Evolutionary conservation across 2,329 filamentous ascomycete species (phyloP).

Genomic region (Colletotrichum sp.): DNA sequence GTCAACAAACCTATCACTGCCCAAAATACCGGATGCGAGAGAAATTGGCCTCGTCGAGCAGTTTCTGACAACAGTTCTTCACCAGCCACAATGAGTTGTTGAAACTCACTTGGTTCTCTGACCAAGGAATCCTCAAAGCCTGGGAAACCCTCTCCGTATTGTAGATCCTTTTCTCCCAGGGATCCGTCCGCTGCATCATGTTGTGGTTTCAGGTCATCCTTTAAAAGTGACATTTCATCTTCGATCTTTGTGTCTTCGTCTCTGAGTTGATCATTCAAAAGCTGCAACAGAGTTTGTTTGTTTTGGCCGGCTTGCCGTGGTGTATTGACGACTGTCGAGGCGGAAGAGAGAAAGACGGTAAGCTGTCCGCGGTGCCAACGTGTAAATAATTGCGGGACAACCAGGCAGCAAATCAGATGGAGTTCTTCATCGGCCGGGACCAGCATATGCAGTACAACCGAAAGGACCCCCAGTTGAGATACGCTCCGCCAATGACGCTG

Average conservation of each 20-base stretch:
- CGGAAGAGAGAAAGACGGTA: not conserved
- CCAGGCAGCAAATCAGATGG: not conserved
- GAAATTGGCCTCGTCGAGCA: not conserved
- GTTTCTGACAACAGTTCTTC: not conserved
- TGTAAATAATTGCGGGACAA: not conserved
- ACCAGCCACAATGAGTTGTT: not conserved
- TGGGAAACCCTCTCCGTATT: not conserved
- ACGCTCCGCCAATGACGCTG: not conserved
- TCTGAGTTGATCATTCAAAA: not conserved
- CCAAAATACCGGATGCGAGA: not conserved
- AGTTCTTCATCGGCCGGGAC: not conserved
- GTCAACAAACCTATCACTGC: not conserved
- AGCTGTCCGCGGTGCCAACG: not conserved
- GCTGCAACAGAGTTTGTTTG: not conserved
- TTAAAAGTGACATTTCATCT: not conserved
- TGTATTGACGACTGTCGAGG: not conserved
- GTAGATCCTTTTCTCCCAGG: not conserved
- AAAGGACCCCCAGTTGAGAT: not conserved
- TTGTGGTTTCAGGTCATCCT: not conserved
- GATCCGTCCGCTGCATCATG: not conserved
- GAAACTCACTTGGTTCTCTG: not conserved
- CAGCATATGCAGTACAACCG: not conserved
- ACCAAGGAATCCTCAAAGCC: not conserved
- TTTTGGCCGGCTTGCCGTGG: not conserved
- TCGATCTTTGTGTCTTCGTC: not conserved